Evolutionary conservation across 2,329 filamentous ascomycete species (phyloP), one percentile per base, ranked within the genome.

Genomic region (Teratosphaeria nubilosa): DNA sequence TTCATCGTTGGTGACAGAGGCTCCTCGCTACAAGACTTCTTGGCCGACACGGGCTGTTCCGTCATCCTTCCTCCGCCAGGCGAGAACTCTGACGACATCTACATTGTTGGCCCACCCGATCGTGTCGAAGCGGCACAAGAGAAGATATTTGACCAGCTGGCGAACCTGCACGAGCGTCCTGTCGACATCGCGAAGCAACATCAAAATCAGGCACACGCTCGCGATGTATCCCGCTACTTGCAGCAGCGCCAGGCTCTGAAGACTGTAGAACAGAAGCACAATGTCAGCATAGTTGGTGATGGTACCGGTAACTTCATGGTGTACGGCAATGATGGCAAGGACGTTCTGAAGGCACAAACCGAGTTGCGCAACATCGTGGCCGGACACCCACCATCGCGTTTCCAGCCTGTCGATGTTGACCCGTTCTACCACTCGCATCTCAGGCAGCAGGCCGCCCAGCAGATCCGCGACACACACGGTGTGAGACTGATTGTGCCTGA

Each of bases 1-100:
- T 97, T 96, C 78, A 94, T 99, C 69, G 86, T 96, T 62, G 92
- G 92, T 55, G 86, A 92, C 61, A 83, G 86, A 61, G 91, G 89
- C 61, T 82, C 88, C 61, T 85, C 89, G 20, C 79, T 90, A 34
- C 85, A 96, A 59, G 85, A 96, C 52, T 96, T 99, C 78, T 85
- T 96, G 63, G 82, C 86, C 52, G 85, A 96, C 68, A 97, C 94
- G 59, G 92, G 92, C 62, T 99, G 94, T 74, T 84, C 88, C 51
- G 86, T 97, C 60, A 82, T 97, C 58, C 75, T 97, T 52, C 92
- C 86, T 56, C 83, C 90, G 7, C 80, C 80, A 27, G 84, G 86
- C 25, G 85, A 89, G 56, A 88, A 94, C 58, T 88, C 90, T 53
- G 90, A 96, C 67, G 85, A 84, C 50, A 82, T 97, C 53, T 92